Percentiles rank a stretch among this genome's conserved stretches.
Conservation (phyloP, 108 stramenopile species). For the Fragilariopsis cylindrus region DNA sequence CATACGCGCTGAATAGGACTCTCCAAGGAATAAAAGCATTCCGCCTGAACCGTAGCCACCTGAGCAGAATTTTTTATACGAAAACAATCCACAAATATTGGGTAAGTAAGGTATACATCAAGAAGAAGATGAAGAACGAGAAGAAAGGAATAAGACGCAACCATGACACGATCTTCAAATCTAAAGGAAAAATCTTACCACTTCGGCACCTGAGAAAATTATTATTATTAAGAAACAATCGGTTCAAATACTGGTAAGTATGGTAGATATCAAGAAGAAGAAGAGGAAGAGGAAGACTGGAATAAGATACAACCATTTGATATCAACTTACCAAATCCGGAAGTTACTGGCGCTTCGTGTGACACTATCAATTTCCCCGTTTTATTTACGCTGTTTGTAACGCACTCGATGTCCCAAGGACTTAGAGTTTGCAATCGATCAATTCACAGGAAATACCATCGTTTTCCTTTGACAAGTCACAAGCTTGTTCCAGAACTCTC, state of each 20-base stretch:
- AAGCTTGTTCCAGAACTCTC: constrained; percentile 69
- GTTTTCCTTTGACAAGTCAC: constrained; percentile 71
- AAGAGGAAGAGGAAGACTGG: no score
- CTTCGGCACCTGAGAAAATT: constrained; percentile 50
- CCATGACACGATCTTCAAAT: no score
- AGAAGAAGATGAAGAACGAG: no score
- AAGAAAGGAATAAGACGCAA: no score
- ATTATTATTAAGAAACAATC: no score
- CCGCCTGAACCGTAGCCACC: constrained; percentile 69
- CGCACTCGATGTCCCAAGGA: constrained; percentile 92
- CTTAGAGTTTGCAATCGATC: constrained; percentile 95
- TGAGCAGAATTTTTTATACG: no score
- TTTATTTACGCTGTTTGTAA: constrained; percentile 84
- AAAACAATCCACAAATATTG: no score
- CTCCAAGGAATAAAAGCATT: constrained; percentile 88
- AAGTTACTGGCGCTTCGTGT: constrained; percentile 95
- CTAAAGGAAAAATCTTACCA: constrained; percentile 33
- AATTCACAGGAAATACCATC: constrained; percentile 89
- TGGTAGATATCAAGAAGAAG: no score
- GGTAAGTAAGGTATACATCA: no score
- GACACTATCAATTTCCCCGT: constrained; percentile 93
- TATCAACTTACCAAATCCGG: constrained; percentile 71
- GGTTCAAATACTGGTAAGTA: no score
- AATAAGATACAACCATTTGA: no score
- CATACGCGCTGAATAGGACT: constrained; percentile 94